Evolutionary conservation across 2,329 filamentous ascomycete genomes (phyloP).

Genomic region (Tolypocladium capitatum): DNA sequence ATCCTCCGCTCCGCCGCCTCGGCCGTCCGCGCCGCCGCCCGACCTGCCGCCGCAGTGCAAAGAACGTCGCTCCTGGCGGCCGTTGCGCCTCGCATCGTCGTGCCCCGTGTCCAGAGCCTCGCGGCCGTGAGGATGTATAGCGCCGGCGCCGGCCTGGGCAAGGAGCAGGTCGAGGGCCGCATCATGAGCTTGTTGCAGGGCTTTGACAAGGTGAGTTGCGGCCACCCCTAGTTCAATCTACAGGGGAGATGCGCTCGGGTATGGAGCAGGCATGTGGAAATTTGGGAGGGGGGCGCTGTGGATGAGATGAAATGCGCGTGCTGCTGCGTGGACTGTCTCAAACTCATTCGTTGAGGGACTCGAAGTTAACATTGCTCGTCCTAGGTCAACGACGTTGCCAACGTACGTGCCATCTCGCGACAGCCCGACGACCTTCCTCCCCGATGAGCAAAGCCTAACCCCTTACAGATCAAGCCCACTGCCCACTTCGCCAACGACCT

Average conservation of each 20-base stretch:
- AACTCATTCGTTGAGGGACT: not conserved
- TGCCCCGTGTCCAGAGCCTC: constrained; percentile 48
- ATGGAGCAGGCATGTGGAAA: not conserved
- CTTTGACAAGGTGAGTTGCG: constrained; percentile 68
- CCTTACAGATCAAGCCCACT: constrained; percentile 57
- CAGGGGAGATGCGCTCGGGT: not conserved
- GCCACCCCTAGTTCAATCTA: not conserved
- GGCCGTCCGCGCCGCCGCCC: constrained; percentile 35
- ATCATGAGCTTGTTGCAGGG: constrained; percentile 88
- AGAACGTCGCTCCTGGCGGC: constrained; percentile 41
- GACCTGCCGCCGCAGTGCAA: constrained; percentile 40
- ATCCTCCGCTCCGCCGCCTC: constrained; percentile 67
- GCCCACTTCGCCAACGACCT: constrained; percentile 97
- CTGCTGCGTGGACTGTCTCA: not conserved
- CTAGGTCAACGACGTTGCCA: constrained; percentile 54
- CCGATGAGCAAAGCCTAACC: constrained; percentile 5
- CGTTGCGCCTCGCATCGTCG: constrained; percentile 42
- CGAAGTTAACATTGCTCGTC: constrained; percentile 11
- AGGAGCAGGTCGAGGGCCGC: constrained; percentile 78
- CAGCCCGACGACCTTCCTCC: not conserved
- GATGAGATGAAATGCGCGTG: not conserved
- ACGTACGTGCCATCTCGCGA: constrained; percentile 32
- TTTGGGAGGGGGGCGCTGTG: not conserved
- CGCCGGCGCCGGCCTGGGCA: constrained; percentile 61
- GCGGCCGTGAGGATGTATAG: constrained; percentile 75